Percentiles rank a stretch among this genome's conserved stretches.
phyloP scores from a whole-genome alignment of 192 early-diverging fungal genomes.

The Coemansia sp. region DNA sequence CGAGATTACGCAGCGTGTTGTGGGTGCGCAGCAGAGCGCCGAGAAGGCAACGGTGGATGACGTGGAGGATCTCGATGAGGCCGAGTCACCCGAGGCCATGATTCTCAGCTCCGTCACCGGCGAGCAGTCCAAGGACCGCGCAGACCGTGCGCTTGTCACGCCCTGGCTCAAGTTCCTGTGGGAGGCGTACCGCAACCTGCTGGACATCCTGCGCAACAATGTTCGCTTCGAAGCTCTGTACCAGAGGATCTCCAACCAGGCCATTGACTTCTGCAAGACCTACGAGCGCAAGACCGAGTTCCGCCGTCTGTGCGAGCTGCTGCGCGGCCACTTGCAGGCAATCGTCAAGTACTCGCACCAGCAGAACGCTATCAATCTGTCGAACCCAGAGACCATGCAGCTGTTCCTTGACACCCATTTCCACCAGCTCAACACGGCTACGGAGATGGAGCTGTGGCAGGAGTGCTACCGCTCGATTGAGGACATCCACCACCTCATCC shows the following conservation, averaged over 20 bases:
- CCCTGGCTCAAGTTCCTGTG: constrained; percentile 99
- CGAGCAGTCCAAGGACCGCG: constrained; percentile 93
- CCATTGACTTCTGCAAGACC: constrained; percentile 94
- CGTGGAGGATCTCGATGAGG: constrained; percentile 94
- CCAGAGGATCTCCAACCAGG: constrained; percentile 87
- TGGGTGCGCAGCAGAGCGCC: constrained; percentile 88
- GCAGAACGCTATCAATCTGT: constrained; percentile 90
- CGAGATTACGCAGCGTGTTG: constrained; percentile 82
- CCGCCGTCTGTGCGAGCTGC: constrained; percentile 94
- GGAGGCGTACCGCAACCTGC: constrained; percentile 98
- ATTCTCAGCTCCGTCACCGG: constrained; percentile 93
- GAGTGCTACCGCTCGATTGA: constrained; percentile 97
- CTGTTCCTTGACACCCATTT: constrained; percentile 96
- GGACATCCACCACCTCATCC: constrained; percentile 94
- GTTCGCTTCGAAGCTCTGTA: constrained; percentile 92
- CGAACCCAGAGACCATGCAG: constrained; percentile 95
- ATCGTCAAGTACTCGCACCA: constrained; percentile 89
- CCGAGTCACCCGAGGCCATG: constrained; percentile 96
- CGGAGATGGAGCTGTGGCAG: constrained; percentile 98
- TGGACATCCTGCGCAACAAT: constrained; percentile 98
- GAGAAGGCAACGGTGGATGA: constrained; percentile 82
- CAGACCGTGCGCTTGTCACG: constrained; percentile 96
- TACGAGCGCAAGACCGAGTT: constrained; percentile 98
- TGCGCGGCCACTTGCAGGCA: constrained; percentile 90
- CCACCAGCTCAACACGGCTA: constrained; percentile 92